Evolutionary conservation across 257 asterid species (phyloP).

Genomic region (Petunia axillaris): DNA sequence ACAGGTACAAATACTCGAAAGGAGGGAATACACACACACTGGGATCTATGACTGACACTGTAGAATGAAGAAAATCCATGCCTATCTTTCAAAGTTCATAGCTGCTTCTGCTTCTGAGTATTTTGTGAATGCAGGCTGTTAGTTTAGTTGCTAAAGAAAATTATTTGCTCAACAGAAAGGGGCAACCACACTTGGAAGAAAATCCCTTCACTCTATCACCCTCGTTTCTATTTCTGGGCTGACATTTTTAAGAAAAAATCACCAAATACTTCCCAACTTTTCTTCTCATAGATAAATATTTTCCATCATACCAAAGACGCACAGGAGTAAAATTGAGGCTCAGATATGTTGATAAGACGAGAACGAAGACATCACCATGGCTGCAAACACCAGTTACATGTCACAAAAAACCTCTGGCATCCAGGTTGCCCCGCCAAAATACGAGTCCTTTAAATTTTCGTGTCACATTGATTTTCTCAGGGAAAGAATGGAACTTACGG

Average conservation of each 20-base stretch:
- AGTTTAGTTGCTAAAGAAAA: neutral
- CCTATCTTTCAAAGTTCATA: neutral
- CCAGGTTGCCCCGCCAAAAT: conserved; percentile 8
- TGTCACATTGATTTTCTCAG: no score
- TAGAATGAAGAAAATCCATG: neutral
- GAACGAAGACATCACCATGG: no score
- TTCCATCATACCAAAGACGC: no score
- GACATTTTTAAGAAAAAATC: no score
- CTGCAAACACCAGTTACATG: neutral
- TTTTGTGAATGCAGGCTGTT: neutral
- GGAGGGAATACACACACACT: no score
- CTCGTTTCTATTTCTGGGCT: conserved; percentile 9
- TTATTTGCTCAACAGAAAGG: conserved; percentile 3
- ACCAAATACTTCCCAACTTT: no score
- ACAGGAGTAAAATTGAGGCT: no score
- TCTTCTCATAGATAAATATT: no score
- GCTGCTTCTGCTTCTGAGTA: neutral
- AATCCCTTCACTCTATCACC: conserved; percentile 19
- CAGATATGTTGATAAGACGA: no score
- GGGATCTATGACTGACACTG: no score
- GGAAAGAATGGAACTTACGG: no score
- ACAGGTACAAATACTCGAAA: no score
- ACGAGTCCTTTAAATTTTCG: neutral
- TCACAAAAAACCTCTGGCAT: neutral
- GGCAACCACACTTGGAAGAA: neutral